Evolutionary conservation across 1,284 basidiomycete genomes (phyloP).

Genomic region (Tilletia setariae): DNA sequence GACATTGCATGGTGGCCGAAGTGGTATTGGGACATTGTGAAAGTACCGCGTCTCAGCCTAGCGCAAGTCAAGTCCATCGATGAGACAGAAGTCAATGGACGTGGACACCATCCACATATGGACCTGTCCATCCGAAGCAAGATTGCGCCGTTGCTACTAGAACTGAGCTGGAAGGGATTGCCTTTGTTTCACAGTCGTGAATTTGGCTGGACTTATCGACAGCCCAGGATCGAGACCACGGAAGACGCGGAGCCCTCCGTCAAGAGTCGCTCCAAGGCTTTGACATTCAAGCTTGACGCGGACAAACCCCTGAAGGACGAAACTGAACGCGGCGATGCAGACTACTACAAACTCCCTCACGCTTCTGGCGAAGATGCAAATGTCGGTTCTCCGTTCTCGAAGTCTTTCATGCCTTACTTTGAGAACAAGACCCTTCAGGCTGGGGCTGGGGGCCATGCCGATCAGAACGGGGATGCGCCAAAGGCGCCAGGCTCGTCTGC

Average conservation of each 20-base stretch:
- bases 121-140: conserved; percentile 83
- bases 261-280: conserved; percentile 32
- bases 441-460: neutral
- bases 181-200: conserved; percentile 82
- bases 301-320: conserved; percentile 26
- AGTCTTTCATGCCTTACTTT: conserved; percentile 82
- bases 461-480: conserved; percentile 48
- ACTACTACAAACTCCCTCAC: conserved; percentile 90
- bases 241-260: conserved; percentile 18
- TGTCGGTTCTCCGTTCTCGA: conserved; percentile 85
- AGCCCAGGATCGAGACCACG: neutral
- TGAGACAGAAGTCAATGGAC: neutral
- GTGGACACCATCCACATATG: conserved; percentile 55
- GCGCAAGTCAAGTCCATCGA: neutral
- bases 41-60: conserved; percentile 14
- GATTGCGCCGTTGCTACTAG: conserved; percentile 78
- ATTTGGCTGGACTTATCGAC: conserved; percentile 76
- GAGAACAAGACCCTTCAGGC: conserved; percentile 65
- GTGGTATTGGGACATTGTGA: conserved; percentile 89
- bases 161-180: conserved; percentile 80
- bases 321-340: conserved; percentile 10
- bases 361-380: conserved; percentile 91
- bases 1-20: conserved; percentile 66
- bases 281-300: conserved; percentile 33
- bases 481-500: conserved; percentile 63